Conservation (phyloP, 495 filamentous ascomycete genomes). For the Aspergillus avenaceus region DNA sequence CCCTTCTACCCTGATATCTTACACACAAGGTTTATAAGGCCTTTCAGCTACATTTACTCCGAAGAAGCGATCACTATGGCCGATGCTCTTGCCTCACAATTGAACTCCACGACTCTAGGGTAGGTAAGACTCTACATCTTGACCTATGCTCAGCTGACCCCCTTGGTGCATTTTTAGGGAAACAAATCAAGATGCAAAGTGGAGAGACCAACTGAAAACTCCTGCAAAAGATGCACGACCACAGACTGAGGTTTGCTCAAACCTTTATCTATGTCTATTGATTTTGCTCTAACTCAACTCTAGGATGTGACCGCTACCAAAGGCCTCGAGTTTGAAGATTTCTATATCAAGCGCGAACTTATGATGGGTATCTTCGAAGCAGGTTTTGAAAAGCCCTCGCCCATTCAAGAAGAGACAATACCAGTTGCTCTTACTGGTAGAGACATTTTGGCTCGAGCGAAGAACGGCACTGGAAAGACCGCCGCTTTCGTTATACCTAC, state of each 20-base stretch:
- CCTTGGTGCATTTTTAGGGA: slow-evolving; percentile 35
- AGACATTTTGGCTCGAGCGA: slow-evolving; percentile 93
- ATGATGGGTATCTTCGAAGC: slow-evolving; percentile 99
- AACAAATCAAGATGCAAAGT: slow-evolving; percentile 56
- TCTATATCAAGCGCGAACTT: slow-evolving; percentile 86
- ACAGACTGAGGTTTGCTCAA: slow-evolving; percentile 81
- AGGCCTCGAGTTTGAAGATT: slow-evolving; percentile 95
- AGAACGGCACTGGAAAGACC: slow-evolving; percentile 98
- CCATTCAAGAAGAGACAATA: slow-evolving; percentile 98
- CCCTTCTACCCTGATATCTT: background rate
- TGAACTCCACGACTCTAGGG: slow-evolving; percentile 69
- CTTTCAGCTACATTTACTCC: background rate
- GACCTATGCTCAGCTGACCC: background rate
- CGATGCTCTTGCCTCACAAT: slow-evolving; percentile 61
- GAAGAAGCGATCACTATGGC: slow-evolving; percentile 41
- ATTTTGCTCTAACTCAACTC: slow-evolving; percentile 19
- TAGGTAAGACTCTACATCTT: slow-evolving; percentile 28
- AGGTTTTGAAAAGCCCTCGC: slow-evolving; percentile 96
- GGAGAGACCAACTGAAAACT: slow-evolving; percentile 74
- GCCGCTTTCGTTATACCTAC: slow-evolving; percentile 97
- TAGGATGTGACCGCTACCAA: slow-evolving; percentile 98
- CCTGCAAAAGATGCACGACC: slow-evolving; percentile 80
- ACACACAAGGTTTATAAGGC: background rate
- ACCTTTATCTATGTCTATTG: background rate
- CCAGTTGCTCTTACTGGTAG: slow-evolving; percentile 91